These are phyloP conservation scores for Solanum aculeatissimum DNA, from an alignment of 305 asterid species.

Conservation along the genomic window DNA sequence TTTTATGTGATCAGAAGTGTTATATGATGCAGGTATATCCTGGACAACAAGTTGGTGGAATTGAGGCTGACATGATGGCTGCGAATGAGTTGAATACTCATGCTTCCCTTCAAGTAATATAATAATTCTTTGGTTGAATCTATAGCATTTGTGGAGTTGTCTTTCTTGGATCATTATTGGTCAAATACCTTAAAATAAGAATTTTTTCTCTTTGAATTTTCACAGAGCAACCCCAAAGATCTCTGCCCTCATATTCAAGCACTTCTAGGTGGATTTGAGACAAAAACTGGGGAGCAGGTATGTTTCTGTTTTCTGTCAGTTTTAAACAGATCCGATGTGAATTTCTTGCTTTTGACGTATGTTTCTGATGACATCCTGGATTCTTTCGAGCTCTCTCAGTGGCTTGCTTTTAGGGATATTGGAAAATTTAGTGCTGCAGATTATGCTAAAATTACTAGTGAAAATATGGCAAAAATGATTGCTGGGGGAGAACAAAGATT, in stretches of 20 bases:
- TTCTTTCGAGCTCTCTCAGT: conserved; percentile 25
- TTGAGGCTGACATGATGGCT: conserved; percentile 88
- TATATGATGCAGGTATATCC: conserved; percentile 75
- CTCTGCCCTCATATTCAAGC: conserved; percentile 53
- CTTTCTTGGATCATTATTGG: background rate
- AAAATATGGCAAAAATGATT: conserved; percentile 46
- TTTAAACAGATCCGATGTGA: background rate
- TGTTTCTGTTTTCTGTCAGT: background rate
- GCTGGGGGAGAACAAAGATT: conserved; percentile 36
- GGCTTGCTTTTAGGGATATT: conserved; percentile 92
- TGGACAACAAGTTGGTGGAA: conserved; percentile 86
- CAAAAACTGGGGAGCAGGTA: conserved; percentile 94
- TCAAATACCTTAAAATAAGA: background rate
- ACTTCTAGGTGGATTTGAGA: conserved; percentile 95
- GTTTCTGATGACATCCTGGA: background rate
- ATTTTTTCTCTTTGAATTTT: background rate
- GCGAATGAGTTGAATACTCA: conserved; percentile 88
- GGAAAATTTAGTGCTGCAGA: conserved; percentile 87
- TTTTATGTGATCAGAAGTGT: background rate
- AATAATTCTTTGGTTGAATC: background rate
- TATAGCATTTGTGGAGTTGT: background rate
- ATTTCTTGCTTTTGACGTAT: background rate
- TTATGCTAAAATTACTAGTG: conserved; percentile 65
- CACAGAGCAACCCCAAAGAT: conserved; percentile 45
- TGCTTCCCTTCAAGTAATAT: conserved; percentile 69